Conservation (phyloP, 371 early-diverging fungal species). For the Entomophthora muscae region DNA sequence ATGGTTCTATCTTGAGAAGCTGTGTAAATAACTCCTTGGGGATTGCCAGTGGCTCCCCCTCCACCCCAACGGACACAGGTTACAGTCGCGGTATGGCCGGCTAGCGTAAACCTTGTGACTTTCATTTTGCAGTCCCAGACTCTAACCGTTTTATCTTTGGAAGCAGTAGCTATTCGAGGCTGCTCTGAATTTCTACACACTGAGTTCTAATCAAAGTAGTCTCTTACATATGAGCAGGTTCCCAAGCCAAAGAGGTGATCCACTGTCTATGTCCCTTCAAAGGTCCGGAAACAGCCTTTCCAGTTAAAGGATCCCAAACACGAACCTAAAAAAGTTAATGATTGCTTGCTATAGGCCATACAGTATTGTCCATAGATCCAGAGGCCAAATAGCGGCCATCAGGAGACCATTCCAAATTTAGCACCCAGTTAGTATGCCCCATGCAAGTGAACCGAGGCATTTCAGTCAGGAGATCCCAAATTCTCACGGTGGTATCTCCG, state of each 20-base stretch:
- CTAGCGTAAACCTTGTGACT: constrained; percentile 52
- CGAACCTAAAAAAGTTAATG: constrained; percentile 19
- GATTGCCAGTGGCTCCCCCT: neutral
- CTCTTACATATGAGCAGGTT: constrained; percentile 65
- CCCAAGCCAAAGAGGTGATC: constrained; percentile 84
- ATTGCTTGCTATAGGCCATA: too few species aligned
- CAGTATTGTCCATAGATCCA: constrained; percentile 88
- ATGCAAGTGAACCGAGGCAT: constrained; percentile 38
- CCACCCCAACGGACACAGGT: constrained; percentile 93
- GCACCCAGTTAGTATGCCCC: constrained; percentile 85
- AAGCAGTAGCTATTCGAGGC: constrained; percentile 73
- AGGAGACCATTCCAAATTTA: constrained; percentile 86
- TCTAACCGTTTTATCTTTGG: constrained; percentile 89
- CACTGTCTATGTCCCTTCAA: constrained; percentile 73
- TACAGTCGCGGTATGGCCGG: constrained; percentile 81
- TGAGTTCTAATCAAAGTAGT: neutral
- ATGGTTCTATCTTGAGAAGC: constrained; percentile 84
- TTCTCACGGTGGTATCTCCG: constrained; percentile 86
- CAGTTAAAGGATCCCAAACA: constrained; percentile 68
- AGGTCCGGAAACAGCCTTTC: constrained; percentile 58
- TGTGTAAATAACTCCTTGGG: constrained; percentile 75
- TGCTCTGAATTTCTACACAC: constrained; percentile 35
- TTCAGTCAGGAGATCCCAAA: constrained; percentile 94
- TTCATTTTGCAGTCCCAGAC: constrained; percentile 84
- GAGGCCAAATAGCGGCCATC: constrained; percentile 71